Conservation (phyloP, 1,139 yeast genomes). For the Pichia norvegensis region DNA sequence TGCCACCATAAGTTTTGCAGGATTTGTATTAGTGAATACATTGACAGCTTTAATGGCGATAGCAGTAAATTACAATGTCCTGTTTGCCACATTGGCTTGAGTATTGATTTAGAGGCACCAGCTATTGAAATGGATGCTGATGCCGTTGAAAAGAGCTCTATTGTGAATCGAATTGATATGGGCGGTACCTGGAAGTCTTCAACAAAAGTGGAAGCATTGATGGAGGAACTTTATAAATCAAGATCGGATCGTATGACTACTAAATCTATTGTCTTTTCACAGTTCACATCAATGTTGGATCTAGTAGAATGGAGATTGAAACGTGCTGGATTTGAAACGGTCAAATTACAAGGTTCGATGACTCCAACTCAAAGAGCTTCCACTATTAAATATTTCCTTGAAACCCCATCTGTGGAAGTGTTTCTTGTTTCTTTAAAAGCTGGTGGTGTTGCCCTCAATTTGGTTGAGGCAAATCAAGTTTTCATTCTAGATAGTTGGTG, state of each 20-base stretch:
- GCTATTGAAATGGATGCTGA: constrained; percentile 69
- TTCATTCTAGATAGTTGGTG: constrained; percentile 97
- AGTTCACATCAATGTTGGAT: constrained; percentile 93
- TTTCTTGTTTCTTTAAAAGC: constrained; percentile 92
- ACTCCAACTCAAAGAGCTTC: constrained; percentile 91
- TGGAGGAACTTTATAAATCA: constrained; percentile 81
- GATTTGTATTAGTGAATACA: constrained; percentile 81
- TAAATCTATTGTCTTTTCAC: constrained; percentile 93
- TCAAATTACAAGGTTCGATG: constrained; percentile 92
- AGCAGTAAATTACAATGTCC: constrained; percentile 69
- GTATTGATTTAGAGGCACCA: constrained; percentile 85
- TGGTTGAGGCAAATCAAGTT: constrained; percentile 95
- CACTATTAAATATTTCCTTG: constrained; percentile 86
- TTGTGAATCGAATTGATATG: constrained; percentile 81
- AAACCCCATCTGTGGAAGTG: constrained; percentile 83
- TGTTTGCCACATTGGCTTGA: constrained; percentile 86
- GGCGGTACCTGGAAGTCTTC: constrained; percentile 87
- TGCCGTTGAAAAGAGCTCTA: constrained; percentile 66
- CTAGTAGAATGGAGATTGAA: constrained; percentile 90
- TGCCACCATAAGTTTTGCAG: constrained; percentile 93
- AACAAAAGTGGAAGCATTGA: constrained; percentile 91
- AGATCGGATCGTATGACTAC: constrained; percentile 84
- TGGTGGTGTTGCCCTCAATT: constrained; percentile 94
- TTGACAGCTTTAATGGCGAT: constrained; percentile 70
- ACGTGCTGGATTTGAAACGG: constrained; percentile 91